These are phyloP conservation scores for Pseudogymnoascus sp. DNA, from an alignment of 2,329 filamentous ascomycete species.

Conservation along the genomic window DNA sequence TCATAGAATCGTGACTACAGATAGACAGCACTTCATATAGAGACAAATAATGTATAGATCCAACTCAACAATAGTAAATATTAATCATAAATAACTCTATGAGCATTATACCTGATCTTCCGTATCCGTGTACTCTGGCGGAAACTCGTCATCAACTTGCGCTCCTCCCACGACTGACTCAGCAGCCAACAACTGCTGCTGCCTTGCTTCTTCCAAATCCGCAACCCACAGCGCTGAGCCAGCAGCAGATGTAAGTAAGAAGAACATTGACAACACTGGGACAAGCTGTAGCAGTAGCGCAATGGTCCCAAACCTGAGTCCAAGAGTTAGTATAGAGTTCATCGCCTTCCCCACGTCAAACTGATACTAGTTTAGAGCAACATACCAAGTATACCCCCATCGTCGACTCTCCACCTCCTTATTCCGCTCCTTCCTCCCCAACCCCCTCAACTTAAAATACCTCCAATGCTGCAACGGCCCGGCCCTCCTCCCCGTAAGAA, in stretches of 20 bases:
- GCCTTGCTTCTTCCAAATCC: constrained; percentile 57
- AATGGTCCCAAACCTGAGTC: constrained; percentile 67
- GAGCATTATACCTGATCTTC: constrained; percentile 7
- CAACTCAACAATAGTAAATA: not conserved
- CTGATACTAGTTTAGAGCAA: not conserved
- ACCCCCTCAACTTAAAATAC: constrained; percentile 75
- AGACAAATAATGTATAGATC: not conserved
- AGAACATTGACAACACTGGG: constrained; percentile 87
- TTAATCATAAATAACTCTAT: not conserved
- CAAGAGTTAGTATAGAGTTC: not conserved
- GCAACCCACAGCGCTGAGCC: constrained; percentile 84
- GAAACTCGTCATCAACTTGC: constrained; percentile 5
- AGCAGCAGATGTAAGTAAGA: constrained; percentile 78
- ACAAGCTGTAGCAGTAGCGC: constrained; percentile 82
- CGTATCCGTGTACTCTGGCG: constrained; percentile 3
- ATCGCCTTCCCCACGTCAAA: not conserved
- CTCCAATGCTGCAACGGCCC: constrained; percentile 88
- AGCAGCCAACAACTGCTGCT: not conserved
- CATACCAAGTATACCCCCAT: constrained; percentile 80
- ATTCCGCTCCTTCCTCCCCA: constrained; percentile 68
- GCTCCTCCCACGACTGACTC: not conserved
- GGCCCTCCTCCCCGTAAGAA: constrained; percentile 79
- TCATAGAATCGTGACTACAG: not conserved
- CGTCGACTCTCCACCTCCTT: constrained; percentile 59
- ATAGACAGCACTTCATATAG: not conserved